Base-by-base conservation (phyloP, 2,329 filamentous ascomycete genomes). In the Rutstroemia sp. region DNA sequence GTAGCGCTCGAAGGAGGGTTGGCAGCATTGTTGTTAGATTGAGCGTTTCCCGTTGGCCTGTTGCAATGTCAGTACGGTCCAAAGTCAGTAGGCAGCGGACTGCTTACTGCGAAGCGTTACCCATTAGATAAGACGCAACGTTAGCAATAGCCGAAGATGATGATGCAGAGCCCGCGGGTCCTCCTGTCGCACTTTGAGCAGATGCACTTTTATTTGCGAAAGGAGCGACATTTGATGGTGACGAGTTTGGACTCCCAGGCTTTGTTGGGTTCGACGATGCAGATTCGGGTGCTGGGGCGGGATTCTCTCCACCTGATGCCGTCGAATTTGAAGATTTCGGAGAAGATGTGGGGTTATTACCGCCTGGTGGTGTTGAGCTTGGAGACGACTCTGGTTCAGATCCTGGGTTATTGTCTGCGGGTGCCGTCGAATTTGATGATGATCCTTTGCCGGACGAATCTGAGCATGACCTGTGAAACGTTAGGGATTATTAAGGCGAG, bases 41-140 rank as follows among this genome's bases (percentile, higher is more conserved):
- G 45, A 39, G 45, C 45, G 5, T 41, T 49, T 12, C 52, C 52
- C 16, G 52, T 54, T 12, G 52, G 23, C n/a, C 52, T 54, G 16
- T 6, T 30, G 1, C 4, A 3, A 49, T 41, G 14, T 54, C 27
- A 54, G 44, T 30, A 19, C 14, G 6, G 14, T 27, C 7, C 37
- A 42, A 14, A 12, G 21, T 5, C 3, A 7, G n/a, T 23, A 12
- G 9, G 18, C 25, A 27, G 25, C 7, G 45, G 14, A n/a, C 7
- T 5, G 21, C 37, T 34, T 42, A 49, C 52, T 54, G 44, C 21
- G 52, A 41, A 30, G 45, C 27, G 18, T 54, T 54, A 2, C 52
- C 34, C 14, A 46, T 49, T 7, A 54, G 48, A 8, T 25, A 41
- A 30, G 52, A 54, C 10, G 52, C 52, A 23, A 34, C 52, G 39